phyloP scores from a whole-genome alignment of 768 basidiomycete species.

The Pulveroboletus sp. region DNA sequence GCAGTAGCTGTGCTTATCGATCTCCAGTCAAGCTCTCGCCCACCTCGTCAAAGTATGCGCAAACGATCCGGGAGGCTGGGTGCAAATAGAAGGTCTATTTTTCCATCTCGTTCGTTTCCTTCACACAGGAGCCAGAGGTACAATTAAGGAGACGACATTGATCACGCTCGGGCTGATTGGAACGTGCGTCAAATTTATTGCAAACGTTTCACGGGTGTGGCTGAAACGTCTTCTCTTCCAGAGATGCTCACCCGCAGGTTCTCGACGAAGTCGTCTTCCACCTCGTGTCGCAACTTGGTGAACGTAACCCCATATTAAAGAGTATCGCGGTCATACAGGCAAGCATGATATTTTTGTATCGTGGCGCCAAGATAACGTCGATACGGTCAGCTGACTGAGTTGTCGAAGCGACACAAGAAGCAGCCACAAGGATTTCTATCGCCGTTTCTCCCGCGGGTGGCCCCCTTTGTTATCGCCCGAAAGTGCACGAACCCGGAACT shows the following conservation, averaged over 20 bases:
- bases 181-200: constrained; percentile 27
- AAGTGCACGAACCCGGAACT: constrained; percentile 57
- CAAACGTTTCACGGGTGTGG: background rate
- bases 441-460: constrained; percentile 67
- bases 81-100: constrained; percentile 41
- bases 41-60: constrained; percentile 46
- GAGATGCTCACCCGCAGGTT: constrained; percentile 48
- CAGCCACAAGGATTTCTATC: constrained; percentile 62
- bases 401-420: constrained; percentile 60
- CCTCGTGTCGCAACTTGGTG: constrained; percentile 65
- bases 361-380: constrained; percentile 2
- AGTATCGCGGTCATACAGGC: constrained; percentile 71
- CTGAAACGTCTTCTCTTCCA: constrained; percentile 23
- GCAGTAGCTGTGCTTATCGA: constrained; percentile 8
- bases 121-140: constrained; percentile 38
- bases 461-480: constrained; percentile 59
- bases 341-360: constrained; percentile 9
- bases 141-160: constrained; percentile 61
- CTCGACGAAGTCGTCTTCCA: constrained; percentile 59
- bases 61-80: constrained; percentile 31
- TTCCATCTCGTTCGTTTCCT: constrained; percentile 47
- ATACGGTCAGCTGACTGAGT: constrained; percentile 47
- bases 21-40: constrained; percentile 41
- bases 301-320: constrained; percentile 65
- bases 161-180: constrained; percentile 59